Conservation (phyloP, 2,329 filamentous ascomycete species). For the Cyphellophora attinorum region DNA sequence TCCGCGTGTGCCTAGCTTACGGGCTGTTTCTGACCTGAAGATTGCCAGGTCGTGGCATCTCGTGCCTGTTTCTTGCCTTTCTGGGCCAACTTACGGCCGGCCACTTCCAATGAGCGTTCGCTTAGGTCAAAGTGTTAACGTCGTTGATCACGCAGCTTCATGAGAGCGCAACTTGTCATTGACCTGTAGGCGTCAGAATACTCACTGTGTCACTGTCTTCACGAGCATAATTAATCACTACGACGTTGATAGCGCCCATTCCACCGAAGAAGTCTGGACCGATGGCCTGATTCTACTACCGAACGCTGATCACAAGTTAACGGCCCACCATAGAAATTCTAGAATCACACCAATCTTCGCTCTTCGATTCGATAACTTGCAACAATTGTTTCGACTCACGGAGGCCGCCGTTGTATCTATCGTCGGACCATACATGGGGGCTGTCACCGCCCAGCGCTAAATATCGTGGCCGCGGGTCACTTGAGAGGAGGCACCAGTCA, state of each 20-base stretch:
- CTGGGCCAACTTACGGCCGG: not conserved
- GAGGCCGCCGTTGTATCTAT: no score
- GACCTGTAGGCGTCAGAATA: no score
- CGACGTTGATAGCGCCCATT: not conserved
- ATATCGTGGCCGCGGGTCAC: not conserved
- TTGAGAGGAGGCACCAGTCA: no score
- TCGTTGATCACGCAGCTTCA: conserved; percentile 9
- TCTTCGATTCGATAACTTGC: no score
- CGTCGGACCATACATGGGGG: not conserved
- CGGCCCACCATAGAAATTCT: not conserved
- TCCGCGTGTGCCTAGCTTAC: not conserved
- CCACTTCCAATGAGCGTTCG: not conserved
- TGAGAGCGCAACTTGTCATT: no score
- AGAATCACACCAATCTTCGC: not conserved
- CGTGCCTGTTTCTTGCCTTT: not conserved
- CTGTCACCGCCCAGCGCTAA: not conserved
- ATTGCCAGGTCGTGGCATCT: not conserved
- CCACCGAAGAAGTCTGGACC: not conserved
- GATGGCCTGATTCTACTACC: conserved; percentile 6
- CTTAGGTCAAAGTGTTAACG: conserved; percentile 12
- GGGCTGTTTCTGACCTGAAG: not conserved
- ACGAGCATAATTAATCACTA: not conserved
- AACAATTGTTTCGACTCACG: no score
- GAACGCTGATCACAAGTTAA: not conserved
- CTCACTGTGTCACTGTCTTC: no score